Evolutionary conservation across 352 stramenopile genomes (phyloP), one percentile per base, ranked within the genome.

Genomic region (Pythium rhizo-oryzae): DNA sequence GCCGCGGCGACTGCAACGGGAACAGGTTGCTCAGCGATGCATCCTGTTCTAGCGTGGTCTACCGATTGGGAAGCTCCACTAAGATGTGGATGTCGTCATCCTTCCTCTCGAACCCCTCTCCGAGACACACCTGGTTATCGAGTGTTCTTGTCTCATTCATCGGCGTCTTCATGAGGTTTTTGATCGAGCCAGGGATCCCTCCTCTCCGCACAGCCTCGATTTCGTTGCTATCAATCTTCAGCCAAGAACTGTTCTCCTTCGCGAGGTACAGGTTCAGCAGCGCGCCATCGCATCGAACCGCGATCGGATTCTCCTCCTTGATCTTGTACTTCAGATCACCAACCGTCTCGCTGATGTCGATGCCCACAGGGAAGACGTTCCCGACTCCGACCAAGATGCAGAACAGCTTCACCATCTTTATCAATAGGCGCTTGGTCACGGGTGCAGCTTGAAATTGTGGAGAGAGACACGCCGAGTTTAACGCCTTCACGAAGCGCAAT

Each of bases 231-330:
- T n/a, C 44, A 39, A 47, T 37, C 28, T 57, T 65, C 30, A 65
- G 37, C 59, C 43, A 68, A 53, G 37, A 60, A 46, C 61, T 12
- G 51, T 19, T 24, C 19, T 50, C 2, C 39, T 60, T 53, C 53
- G 53, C 61, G 41, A 53, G 57, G 44, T 63, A 63, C 57, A 63
- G 19, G 24, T 68, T 71, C 41, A 54, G 28, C 28, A 33, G 28
- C 28, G 43, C 59, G 13, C 11, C 15, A 16, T 39, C 18, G 35
- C 55, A 52, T 35, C 15, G 12, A 62, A 41, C 28, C 28, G 25
- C 16, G 21, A 41, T 62, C 19, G 19, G 4, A 19, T 19, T 59
- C 53, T 49, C 28, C 33, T 60, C 54, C 37, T 62, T 62, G 23
- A 62, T 37, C 39, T 53, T 62, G n/a, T 59, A 12, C n/a, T 47